Base-by-base conservation (phyloP, 1,284 basidiomycete species). In the Violaceomyces palustris region DNA sequence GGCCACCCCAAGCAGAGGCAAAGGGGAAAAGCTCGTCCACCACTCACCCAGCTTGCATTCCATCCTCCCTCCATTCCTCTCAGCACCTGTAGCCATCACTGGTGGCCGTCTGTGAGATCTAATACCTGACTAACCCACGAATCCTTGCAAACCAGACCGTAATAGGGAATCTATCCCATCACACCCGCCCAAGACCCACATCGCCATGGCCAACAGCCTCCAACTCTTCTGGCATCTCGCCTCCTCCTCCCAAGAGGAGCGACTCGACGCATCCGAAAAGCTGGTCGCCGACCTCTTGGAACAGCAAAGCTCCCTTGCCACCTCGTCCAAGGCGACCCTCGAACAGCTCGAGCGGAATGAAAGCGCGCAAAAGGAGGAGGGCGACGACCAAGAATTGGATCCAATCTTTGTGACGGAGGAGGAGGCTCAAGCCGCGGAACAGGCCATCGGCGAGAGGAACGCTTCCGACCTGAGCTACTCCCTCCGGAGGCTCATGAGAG, bases 191-290 rank as follows among this genome's bases (percentile, higher is more conserved):
- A n/a, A n/a, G n/a, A n/a, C n/a, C n/a, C n/a, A n/a, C n/a, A n/a
- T n/a, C 18, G 31, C 28, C 35, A 88, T 87, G 85, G 80, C 84
- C 26, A 87, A 85, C 27, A 89, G 86, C 25, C 81, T 96, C 42
- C 86, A 88, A 27, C 81, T 94, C 36, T 96, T 91, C 79, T 96
- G 91, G 91, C 79, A 90, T 73, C 79, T 96, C 35, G 90, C 91
- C n/a, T 88, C 87, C 3, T 78, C 82, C 3, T 82, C 81, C 27
- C 87, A 83, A 74, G 82, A 84, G 45, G 84, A 87, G 46, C 83
- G 92, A 5, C 69, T 96, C 25, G 82, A 85, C 64, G 87, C 92
- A 7, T 92, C 91, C 0, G 82, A 86, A 30, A 86, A 89, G 71
- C 84, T 97, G 27, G 76, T 96, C 49, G 76, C 77, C 21, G 79